Conservation (phyloP, 2,329 filamentous ascomycete genomes). For the Epichloe amarillans region DNA sequence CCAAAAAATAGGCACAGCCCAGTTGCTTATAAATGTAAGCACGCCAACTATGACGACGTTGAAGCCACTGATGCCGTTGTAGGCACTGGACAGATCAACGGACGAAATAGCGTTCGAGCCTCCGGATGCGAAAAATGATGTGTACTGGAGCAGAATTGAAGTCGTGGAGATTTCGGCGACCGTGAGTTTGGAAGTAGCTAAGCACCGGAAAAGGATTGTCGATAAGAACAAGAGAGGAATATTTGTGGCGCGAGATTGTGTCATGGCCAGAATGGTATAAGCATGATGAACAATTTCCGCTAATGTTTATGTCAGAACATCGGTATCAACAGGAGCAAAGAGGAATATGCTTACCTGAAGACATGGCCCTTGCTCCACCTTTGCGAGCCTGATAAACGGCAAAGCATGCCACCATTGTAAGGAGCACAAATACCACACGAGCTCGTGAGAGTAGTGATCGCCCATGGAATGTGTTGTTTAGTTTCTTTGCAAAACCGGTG, state of each 20-base stretch:
- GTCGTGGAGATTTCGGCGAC: slow-evolving; percentile 52
- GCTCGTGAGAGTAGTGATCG: slow-evolving; percentile 35
- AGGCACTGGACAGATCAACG: slow-evolving; percentile 87
- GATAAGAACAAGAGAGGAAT: slow-evolving; percentile 75
- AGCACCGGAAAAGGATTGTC: slow-evolving; percentile 40
- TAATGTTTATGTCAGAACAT: slow-evolving; percentile 5
- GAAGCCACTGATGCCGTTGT: slow-evolving; percentile 80
- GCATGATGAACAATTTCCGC: slow-evolving; percentile 50
- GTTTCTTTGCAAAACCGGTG: slow-evolving; percentile 26
- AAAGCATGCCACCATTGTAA: slow-evolving; percentile 25
- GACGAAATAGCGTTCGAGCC: slow-evolving; percentile 91
- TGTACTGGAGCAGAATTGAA: slow-evolving; percentile 63
- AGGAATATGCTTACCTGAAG: slow-evolving; percentile 16
- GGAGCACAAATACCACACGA: slow-evolving; percentile 32
- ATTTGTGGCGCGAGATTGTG: slow-evolving; percentile 75
- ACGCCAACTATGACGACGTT: slow-evolving; percentile 68
- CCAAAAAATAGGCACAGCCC: slow-evolving; percentile 90
- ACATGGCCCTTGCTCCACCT: slow-evolving; percentile 12
- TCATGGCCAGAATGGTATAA: slow-evolving; percentile 66
- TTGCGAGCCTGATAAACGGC: slow-evolving; percentile 26
- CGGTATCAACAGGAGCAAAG: background rate
- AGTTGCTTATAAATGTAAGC: slow-evolving; percentile 80
- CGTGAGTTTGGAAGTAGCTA: slow-evolving; percentile 34
- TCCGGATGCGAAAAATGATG: slow-evolving; percentile 79
- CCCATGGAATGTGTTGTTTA: slow-evolving; percentile 28